Evolutionary conservation across 768 basidiomycete species (phyloP), one percentile per base, ranked within the genome.

Genomic region (Tubosaeta sp.): DNA sequence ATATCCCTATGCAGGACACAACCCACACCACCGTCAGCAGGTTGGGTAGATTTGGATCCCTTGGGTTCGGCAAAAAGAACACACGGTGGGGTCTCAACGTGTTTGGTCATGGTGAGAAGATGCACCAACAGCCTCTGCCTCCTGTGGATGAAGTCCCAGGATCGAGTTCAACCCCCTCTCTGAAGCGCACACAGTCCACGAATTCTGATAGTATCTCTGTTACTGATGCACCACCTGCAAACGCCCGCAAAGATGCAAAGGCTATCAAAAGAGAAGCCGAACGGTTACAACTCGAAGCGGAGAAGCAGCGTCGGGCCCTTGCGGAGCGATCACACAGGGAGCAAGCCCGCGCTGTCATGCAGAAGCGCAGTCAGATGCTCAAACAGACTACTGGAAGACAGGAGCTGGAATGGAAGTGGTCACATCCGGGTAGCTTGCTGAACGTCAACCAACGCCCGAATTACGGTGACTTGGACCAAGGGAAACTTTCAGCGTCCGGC

Each of bases 281-380:
- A 61, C 81, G 86, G 34, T 67, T 87, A 45, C 81, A 83, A 50
- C 81, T 79, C 52, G 91, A 94, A 68, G 87, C 88, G 18, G 90
- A 94, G 74, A 81, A 85, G 61, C 87, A 90, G 59, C 84, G 86
- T 55, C 88, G 91, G 56, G 83, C 83, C 49, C 76, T 88, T 55
- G 82, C 79, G 16, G 82, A 85, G 66, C 83, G 82, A 60, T 83
- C 74, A 63, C 83, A 90, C 54, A 82, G 84, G 59, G 94, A 96
- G 61, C 87, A 93, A 68, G 90, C 93, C 16, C 82, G 93, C 48
- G 91, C 90, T 39, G 93, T 95, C 69, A 87, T 94, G 84, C 81
- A 85, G 62, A 95, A 94, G 73, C 86, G 90, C 56, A 84, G 81
- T 53, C 82, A 85, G 57, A 77, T 91, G 69, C 74, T 88, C 60